Percentiles rank a stretch among this genome's conserved stretches.
Evolutionary conservation across 306 rosid genomes (phyloP).

Genomic region (Sicyos baderoa): DNA sequence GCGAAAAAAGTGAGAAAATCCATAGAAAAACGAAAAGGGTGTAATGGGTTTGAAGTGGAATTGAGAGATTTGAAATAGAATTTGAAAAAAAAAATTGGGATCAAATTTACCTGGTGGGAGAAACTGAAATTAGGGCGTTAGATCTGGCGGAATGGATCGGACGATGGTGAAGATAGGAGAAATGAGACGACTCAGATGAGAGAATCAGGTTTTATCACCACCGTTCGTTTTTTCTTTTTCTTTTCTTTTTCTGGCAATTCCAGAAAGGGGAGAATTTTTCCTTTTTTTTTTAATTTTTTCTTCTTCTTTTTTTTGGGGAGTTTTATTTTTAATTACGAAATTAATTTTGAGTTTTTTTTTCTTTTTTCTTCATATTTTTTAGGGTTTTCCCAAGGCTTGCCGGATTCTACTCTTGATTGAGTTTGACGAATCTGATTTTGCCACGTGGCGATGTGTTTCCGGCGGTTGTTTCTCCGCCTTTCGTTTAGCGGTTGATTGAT

Average conservation of each 20-base stretch:
- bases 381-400: background rate
- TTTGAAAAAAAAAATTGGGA: too few relatives aligned
- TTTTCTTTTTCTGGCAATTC: background rate
- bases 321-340: background rate
- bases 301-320: background rate
- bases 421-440: background rate
- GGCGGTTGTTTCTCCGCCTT: constrained; percentile 8
- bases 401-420: background rate
- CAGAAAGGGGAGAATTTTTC: background rate
- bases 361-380: background rate
- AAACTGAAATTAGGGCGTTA: constrained; percentile 65
- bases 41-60: background rate
- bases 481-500: background rate
- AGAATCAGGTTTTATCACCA: constrained; percentile 57
- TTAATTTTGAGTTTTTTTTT: too few relatives aligned
- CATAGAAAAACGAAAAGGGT: background rate
- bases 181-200: constrained; percentile 72
- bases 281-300: background rate
- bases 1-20: background rate
- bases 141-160: constrained; percentile 60
- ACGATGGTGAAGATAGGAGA: constrained; percentile 93
- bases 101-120: background rate
- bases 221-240: constrained; percentile 57
- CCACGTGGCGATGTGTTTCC: background rate
- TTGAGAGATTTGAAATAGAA: background rate